Conservation (phyloP, 23 red algal species). For the Cyanidiococcus yangmingshanensis region DNA sequence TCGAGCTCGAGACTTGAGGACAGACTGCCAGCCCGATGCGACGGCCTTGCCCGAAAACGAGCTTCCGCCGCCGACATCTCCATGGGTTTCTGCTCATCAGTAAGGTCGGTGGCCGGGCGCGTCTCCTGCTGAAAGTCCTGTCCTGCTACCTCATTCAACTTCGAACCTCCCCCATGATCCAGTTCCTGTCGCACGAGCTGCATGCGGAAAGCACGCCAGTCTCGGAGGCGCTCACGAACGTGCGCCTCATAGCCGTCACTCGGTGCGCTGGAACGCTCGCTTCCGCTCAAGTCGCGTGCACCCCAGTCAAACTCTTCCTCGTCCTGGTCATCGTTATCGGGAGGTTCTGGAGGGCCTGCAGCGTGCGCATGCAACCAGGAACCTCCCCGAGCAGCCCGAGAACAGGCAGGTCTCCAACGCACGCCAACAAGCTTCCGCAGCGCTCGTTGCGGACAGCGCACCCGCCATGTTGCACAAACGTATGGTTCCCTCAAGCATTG, state of each 20-base stretch:
- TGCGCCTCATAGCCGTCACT: not conserved
- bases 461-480: no score
- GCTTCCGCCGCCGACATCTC: not conserved
- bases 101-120: not conserved
- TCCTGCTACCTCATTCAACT: not conserved
- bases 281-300: no score
- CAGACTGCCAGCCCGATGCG: not conserved
- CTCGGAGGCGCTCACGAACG: conserved; percentile 1
- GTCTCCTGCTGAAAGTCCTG: not conserved
- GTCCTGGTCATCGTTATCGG: not conserved
- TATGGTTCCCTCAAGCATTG: no score
- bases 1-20: no score
- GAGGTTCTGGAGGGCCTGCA: not conserved
- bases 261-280: no score
- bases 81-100: not conserved
- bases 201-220: conserved; percentile 12
- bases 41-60: not conserved
- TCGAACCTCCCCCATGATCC: not conserved
- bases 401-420: no score
- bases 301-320: no score
- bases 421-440: no score
- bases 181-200: not conserved
- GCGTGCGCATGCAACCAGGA: not conserved
- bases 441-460: no score
- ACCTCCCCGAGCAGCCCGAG: no score